Evolutionary conservation across 2,329 filamentous ascomycete genomes (phyloP), one percentile per base, ranked within the genome.

Genomic region (Colletotrichum sp.): DNA sequence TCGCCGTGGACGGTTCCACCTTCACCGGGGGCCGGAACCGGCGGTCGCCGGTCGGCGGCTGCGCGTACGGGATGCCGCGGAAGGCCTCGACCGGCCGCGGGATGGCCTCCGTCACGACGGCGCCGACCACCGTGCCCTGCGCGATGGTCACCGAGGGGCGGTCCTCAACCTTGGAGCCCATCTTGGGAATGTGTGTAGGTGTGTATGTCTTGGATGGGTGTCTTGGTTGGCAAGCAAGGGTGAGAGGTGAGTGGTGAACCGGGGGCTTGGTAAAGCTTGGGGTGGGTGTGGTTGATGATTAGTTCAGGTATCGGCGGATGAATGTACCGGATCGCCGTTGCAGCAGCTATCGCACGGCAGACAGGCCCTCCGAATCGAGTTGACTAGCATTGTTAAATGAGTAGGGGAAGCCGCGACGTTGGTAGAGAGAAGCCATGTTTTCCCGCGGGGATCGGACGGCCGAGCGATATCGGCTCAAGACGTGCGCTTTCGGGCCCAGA

Each of bases 61-160:
- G 82, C n/a, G 88, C 89, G 77, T 87, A 91, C 2, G 89, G 89
- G 55, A 91, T 85, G 69, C 88, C 88, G 63, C 86, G 85, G 81
- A 88, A 91, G 12, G 85, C 85, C 49, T 90, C 87, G 64, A 91
- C 78, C n/a, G 85, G 79, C 68, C 84, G 86, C 9, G 88, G 87
- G 34, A 84, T 82, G 16, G 79, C 80, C 7, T 81, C 76, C 21
- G 80, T 75, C 44, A 85, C 78, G 39, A 84, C 81, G 30, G 83
- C 79, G 71, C 87, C 87, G 4, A 85, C 76, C 77, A 87, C 88
- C 5, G 80, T 84, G 59, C 87, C 87, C 78, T 88, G 87, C 7
- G 64, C 78, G 57, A 88, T 81, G 15, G 24, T 75, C 15, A 78
- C 76, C 3, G 71, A 71, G 2, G 77, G 77, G 6, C 64, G 70